phyloP scores from a whole-genome alignment of 257 asterid species.

The Phtheirospermum japonicum region DNA sequence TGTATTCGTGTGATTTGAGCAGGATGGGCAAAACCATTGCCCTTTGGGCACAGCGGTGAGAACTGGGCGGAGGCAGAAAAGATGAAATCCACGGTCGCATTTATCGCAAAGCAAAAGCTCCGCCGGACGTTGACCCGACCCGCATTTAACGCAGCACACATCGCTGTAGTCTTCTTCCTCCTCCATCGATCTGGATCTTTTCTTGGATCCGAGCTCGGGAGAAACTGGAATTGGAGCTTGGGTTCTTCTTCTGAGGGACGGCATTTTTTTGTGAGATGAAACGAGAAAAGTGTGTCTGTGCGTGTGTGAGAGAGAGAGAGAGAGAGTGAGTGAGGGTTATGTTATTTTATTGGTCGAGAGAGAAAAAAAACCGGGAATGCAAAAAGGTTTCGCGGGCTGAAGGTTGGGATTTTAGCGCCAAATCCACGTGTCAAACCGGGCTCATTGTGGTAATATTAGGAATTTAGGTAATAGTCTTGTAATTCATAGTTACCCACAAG shows the following conservation, averaged over 20 bases:
- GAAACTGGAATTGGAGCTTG: conserved; percentile 53
- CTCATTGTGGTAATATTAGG: too few relatives aligned
- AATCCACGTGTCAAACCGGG: conserved; percentile 26
- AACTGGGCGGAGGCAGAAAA: conserved; percentile 70
- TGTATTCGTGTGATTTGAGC: conserved; percentile 33
- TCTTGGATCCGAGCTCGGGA: conserved; percentile 24
- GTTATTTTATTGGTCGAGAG: conserved; percentile 1
- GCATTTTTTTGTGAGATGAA: conserved; percentile 28
- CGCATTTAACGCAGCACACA: conserved; percentile 61
- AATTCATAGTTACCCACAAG: too few relatives aligned
- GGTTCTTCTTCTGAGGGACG: conserved; percentile 50
- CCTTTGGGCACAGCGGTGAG: conserved; percentile 78
- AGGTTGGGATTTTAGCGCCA: conserved; percentile 36
- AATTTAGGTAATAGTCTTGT: too few relatives aligned
- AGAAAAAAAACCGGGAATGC: conserved; percentile 26
- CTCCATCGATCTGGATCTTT: conserved; percentile 31
- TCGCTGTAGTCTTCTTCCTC: conserved; percentile 41
- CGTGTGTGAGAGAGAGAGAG: conserved; percentile 16
- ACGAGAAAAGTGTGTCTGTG: conserved; percentile 3
- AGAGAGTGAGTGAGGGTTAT: background rate
- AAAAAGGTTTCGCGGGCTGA: conserved; percentile 39
- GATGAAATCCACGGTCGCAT: conserved; percentile 76
- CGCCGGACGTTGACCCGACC: conserved; percentile 59
- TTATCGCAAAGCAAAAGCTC: conserved; percentile 81
- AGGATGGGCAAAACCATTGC: conserved; percentile 71